Evolutionary conservation across 139 green algal species (phyloP).

Genomic region (Nannochloris sp.): DNA sequence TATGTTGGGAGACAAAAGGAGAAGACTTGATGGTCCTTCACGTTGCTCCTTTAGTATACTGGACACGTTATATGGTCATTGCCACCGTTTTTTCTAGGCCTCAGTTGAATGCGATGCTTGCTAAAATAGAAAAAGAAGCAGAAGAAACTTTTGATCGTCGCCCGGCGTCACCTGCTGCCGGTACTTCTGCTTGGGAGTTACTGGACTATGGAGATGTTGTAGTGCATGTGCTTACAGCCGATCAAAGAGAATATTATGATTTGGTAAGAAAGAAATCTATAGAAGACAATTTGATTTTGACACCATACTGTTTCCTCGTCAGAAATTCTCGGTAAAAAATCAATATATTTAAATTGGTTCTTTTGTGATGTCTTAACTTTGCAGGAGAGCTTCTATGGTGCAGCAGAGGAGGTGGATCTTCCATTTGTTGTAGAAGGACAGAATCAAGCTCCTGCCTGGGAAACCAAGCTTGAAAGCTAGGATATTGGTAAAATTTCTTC

Average conservation of each 20-base stretch:
- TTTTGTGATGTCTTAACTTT: not conserved
- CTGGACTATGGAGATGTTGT: constrained; percentile 54
- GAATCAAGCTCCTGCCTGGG: no score
- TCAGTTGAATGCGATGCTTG: constrained; percentile 61
- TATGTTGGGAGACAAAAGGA: constrained; percentile 35
- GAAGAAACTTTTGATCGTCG: constrained; percentile 6
- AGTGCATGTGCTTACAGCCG: constrained; percentile 49
- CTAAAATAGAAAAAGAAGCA: constrained; percentile 46
- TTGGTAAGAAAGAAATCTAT: constrained; percentile 21
- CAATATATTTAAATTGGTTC: not conserved
- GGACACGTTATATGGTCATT: constrained; percentile 57
- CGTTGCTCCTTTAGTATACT: constrained; percentile 52
- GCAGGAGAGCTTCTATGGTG: constrained; percentile 47
- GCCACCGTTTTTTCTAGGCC: constrained; percentile 43
- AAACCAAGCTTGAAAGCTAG: no score
- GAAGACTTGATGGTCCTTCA: constrained; percentile 56
- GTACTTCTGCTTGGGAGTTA: constrained; percentile 36
- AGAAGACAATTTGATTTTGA: not conserved
- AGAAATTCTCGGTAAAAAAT: no score
- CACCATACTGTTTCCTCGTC: not conserved
- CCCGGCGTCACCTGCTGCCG: not conserved
- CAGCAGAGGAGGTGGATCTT: constrained; percentile 49
- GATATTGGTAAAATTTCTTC: no score
- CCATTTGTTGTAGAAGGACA: constrained; percentile 19
- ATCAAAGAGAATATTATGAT: constrained; percentile 58